Conservation (phyloP, 1,284 basidiomycete genomes). For the Phellopilus nigrolimitatus region DNA sequence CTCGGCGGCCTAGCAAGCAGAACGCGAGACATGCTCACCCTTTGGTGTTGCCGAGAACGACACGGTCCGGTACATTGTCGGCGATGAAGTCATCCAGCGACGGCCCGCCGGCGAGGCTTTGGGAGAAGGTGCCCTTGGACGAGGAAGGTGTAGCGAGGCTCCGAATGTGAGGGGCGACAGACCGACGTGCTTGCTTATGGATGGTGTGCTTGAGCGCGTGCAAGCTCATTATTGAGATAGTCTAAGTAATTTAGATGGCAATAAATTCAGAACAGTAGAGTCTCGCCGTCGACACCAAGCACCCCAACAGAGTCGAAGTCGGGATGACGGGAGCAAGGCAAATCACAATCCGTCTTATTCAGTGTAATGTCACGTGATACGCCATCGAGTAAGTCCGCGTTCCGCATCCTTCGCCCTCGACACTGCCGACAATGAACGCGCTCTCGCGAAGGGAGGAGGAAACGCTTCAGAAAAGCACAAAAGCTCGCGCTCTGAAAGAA, state of each 20-base stretch:
- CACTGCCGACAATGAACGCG: conserved; percentile 57
- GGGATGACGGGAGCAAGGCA: no score
- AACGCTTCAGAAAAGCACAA: conserved; percentile 76
- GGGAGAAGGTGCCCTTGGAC: conserved; percentile 44
- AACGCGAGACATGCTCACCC: conserved; percentile 45
- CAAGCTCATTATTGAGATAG: conserved; percentile 5
- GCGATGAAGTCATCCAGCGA: conserved; percentile 84
- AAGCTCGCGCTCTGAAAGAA: conserved; percentile 71
- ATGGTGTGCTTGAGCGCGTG: conserved; percentile 21
- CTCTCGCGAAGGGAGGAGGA: conserved; percentile 88
- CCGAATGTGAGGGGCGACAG: conserved; percentile 31
- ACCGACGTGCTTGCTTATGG: conserved; percentile 22
- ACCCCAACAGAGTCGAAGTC: no score
- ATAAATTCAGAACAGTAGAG: no score
- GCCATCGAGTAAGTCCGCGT: not conserved
- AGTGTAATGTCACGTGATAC: conserved; percentile 2
- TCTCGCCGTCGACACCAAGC: no score
- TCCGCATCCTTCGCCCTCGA: not conserved
- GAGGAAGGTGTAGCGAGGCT: conserved; percentile 44
- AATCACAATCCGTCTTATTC: no score
- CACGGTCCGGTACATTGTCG: conserved; percentile 53
- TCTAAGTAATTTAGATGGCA: no score
- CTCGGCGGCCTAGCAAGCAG: not conserved
- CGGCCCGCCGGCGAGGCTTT: conserved; percentile 67
- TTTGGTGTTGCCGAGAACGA: conserved; percentile 76